Evolutionary conservation across 768 basidiomycete species (phyloP).

Genomic region (Podaxis mareebaensis): DNA sequence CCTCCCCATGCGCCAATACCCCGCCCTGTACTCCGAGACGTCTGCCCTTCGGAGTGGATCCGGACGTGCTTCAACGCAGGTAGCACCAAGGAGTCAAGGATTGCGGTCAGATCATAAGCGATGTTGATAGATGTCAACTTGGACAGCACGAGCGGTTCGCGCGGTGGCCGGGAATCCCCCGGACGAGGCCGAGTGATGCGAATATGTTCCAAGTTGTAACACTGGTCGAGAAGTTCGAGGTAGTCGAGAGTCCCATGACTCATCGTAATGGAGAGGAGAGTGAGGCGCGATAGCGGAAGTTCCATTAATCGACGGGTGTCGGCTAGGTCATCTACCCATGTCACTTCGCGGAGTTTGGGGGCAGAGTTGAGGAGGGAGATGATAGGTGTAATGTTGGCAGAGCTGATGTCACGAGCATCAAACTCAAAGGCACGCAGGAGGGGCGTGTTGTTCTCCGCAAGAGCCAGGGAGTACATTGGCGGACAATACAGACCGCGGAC

Average conservation of each 20-base stretch:
- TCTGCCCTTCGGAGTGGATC: constrained; percentile 22
- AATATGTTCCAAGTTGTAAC: constrained; percentile 34
- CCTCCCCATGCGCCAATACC: constrained; percentile 17
- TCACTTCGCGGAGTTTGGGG: constrained; percentile 29
- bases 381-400: constrained; percentile 30
- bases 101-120: constrained; percentile 29
- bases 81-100: constrained; percentile 32
- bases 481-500: constrained; percentile 33
- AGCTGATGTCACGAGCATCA: constrained; percentile 33
- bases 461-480: constrained; percentile 30
- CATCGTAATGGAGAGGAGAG: constrained; percentile 31
- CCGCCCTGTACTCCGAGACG: constrained; percentile 13
- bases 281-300: constrained; percentile 29
- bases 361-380: constrained; percentile 28
- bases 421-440: constrained; percentile 32
- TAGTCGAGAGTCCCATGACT: constrained; percentile 32
- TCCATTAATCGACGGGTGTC: constrained; percentile 31
- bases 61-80: constrained; percentile 32
- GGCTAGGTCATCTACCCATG: constrained; percentile 36
- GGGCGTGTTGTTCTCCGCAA: constrained; percentile 26
- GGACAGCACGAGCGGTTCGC: constrained; percentile 27
- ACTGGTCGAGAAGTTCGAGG: constrained; percentile 30
- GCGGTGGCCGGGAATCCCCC: constrained; percentile 21
- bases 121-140: constrained; percentile 34
- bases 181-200: constrained; percentile 30